Evolutionary conservation across 2,329 filamentous ascomycete genomes (phyloP).

Genomic region (Calonectria montana): DNA sequence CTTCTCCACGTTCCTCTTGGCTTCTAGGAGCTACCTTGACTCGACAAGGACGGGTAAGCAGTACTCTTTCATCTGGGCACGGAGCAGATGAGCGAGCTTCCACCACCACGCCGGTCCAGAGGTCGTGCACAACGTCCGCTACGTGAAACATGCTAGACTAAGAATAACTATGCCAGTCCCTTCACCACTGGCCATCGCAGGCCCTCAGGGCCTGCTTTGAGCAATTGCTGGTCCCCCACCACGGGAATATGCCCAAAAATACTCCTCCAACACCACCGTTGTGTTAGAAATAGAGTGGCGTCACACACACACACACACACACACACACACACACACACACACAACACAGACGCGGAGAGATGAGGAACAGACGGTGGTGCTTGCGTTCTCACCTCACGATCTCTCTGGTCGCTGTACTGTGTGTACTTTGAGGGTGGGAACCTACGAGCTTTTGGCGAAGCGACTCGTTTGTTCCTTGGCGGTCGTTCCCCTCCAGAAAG

Average conservation of each 20-base stretch:
- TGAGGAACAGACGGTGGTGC: background rate
- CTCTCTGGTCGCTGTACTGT: background rate
- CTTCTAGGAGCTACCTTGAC: background rate
- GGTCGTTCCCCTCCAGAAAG: background rate
- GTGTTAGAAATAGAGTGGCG: background rate
- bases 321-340: background rate
- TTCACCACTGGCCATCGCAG: background rate
- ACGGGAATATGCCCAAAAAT: background rate
- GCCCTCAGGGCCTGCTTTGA: background rate
- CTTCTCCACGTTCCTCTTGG: background rate
- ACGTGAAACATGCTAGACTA: background rate
- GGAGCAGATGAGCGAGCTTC: constrained; percentile 2
- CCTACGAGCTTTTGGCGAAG: background rate
- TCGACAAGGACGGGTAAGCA: background rate
- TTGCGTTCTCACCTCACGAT: background rate
- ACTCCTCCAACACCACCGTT: background rate
- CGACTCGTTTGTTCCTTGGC: background rate
- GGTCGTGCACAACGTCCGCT: background rate
- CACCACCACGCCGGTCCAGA: background rate
- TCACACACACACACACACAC: background rate
- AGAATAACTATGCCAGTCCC: background rate
- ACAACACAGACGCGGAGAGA: background rate
- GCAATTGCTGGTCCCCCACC: background rate
- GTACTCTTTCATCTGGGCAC: background rate
- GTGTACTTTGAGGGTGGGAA: background rate